Evolutionary conservation across 768 basidiomycete species (phyloP).

Genomic region (Lactifluus piperatus): DNA sequence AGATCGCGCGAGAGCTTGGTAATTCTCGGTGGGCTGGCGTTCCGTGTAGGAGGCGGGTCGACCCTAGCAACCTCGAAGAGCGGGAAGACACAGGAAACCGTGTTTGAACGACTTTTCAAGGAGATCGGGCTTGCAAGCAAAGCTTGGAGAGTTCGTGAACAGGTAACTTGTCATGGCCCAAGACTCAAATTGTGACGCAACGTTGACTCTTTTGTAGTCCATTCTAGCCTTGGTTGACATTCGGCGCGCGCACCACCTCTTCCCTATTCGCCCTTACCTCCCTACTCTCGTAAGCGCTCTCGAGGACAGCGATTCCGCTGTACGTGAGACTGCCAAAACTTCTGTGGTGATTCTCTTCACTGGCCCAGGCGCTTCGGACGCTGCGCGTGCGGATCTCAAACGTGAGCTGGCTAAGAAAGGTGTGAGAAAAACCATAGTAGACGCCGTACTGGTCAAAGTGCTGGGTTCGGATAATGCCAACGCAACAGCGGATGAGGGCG

Average conservation of each 20-base stretch:
- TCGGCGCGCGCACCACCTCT: slow-evolving; percentile 58
- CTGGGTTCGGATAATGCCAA: slow-evolving; percentile 36
- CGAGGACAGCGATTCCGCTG: slow-evolving; percentile 85
- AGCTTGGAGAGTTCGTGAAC: slow-evolving; percentile 80
- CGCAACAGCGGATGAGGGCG: slow-evolving; percentile 43
- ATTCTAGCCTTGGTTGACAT: slow-evolving; percentile 65
- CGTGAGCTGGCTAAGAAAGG: slow-evolving; percentile 81
- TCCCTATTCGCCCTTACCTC: slow-evolving; percentile 78
- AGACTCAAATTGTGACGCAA: slow-evolving; percentile 27
- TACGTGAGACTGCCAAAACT: slow-evolving; percentile 77
- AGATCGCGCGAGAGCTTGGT: slow-evolving; percentile 64
- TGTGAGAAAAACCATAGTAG: slow-evolving; percentile 82
- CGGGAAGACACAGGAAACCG: slow-evolving; percentile 58
- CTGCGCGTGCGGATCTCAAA: slow-evolving; percentile 88
- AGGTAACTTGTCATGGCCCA: slow-evolving; percentile 41
- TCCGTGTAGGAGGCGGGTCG: slow-evolving; percentile 44
- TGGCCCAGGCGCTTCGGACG: slow-evolving; percentile 71
- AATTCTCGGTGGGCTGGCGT: slow-evolving; percentile 62
- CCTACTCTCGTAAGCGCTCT: slow-evolving; percentile 72
- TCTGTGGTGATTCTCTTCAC: slow-evolving; percentile 82
- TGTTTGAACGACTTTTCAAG: slow-evolving; percentile 63
- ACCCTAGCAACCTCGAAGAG: slow-evolving; percentile 37
- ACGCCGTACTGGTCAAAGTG: slow-evolving; percentile 64
- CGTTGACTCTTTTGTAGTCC: slow-evolving; percentile 25
- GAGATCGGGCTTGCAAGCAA: slow-evolving; percentile 74